phyloP scores from a whole-genome alignment of 805 yeast genomes.

The Wickerhamomyces chambardii region DNA sequence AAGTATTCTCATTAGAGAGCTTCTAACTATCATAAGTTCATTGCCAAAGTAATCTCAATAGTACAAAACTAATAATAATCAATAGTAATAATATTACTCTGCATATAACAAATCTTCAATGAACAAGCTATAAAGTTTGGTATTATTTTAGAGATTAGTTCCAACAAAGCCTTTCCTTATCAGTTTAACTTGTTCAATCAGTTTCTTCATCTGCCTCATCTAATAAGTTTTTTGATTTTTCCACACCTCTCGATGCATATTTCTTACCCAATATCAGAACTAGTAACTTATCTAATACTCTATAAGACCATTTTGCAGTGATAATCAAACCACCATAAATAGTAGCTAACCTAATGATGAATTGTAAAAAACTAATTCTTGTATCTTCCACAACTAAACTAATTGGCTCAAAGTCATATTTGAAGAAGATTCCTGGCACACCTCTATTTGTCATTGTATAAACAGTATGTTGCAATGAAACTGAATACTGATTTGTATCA shows the following conservation, averaged over 20 bases:
- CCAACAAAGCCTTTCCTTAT: too few relatives aligned
- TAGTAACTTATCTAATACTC: slow-evolving; percentile 45
- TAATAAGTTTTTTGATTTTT: slow-evolving; percentile 9
- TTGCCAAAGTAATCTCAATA: too few relatives aligned
- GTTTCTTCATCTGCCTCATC: slow-evolving; percentile 6
- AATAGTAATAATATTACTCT: too few relatives aligned
- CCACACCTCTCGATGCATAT: slow-evolving; percentile 21
- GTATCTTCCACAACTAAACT: slow-evolving; percentile 58
- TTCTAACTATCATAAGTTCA: too few relatives aligned
- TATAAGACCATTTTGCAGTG: slow-evolving; percentile 56
- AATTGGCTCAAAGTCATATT: slow-evolving; percentile 85
- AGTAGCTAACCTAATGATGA: slow-evolving; percentile 70
- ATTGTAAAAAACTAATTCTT: slow-evolving; percentile 70
- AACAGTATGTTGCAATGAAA: slow-evolving; percentile 39
- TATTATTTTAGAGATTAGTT: too few relatives aligned
- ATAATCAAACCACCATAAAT: slow-evolving; percentile 77
- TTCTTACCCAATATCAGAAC: slow-evolving; percentile 49
- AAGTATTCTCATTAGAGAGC: too few relatives aligned
- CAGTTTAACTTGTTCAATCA: neutral
- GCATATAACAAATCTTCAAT: too few relatives aligned
- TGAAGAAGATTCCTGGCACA: slow-evolving; percentile 74
- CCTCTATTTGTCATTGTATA: slow-evolving; percentile 13
- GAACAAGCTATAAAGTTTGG: too few relatives aligned
- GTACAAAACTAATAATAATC: too few relatives aligned
- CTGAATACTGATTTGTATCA: slow-evolving; percentile 81